Evolutionary conservation across 1,284 basidiomycete species (phyloP), one percentile per base, ranked within the genome.

Genomic region (Chiua sp.): DNA sequence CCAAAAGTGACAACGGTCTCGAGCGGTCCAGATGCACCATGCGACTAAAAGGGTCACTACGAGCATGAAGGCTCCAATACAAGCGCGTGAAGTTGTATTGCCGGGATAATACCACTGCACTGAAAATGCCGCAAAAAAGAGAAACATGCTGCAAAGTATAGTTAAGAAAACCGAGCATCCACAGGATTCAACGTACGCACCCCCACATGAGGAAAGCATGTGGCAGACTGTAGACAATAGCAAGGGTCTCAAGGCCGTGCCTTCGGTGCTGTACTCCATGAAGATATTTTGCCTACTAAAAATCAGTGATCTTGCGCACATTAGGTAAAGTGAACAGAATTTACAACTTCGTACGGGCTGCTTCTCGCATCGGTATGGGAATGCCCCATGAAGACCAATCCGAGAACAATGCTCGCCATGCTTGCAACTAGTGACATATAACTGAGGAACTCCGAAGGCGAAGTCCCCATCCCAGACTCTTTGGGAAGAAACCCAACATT

Each of bases 401-500:
- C 75, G 3, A 81, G 65, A 23, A 82, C 72, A 51, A 80, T 76
- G 39, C 74, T 73, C 1, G 77, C 78, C n/a, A 78, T 63, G 54
- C 79, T 82, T 30, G 73, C 64, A 20, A 76, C 62, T 11, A 80
- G 69, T 7, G 81, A 83, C 47, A 73, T 59, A 53, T 80, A 81
- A 48, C 75, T 76, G 20, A 78, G 68, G 30, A 77, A 72, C 44
- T 78, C 72, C 10, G 69, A 64, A 13, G 68, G 56, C 4, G 72
- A 66, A 22, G 69, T 66, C 10, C 59, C 63, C 20, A 28, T 52
- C 0, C 59, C 56, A 15, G 73, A 75, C 50, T 75, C 65, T 47
- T 79, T 78, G 0, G 77, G 73, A 8, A 81, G 72, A 48, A 82
- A 76, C 0, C 70, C 73, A 3, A 80, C 77, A 48, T 82, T 80